Evolutionary conservation across 2,329 filamentous ascomycete genomes (phyloP), one percentile per base, ranked within the genome.

Genomic region (Zymoseptoria brevis): DNA sequence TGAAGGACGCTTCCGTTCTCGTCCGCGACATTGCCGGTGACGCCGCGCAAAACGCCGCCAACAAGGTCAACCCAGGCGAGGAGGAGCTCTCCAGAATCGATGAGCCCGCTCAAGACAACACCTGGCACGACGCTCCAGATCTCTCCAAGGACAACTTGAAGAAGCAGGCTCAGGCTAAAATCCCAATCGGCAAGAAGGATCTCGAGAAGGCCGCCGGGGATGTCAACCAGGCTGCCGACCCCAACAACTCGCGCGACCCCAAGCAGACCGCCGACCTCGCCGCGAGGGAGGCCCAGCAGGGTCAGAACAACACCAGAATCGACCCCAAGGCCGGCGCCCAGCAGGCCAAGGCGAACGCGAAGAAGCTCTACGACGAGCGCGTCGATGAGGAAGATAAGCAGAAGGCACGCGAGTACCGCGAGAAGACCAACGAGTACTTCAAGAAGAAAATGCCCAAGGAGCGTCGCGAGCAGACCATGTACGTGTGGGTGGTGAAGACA

Each of bases 21-120:
- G 74, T 96, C 49, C 89, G 92, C 41, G 93, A 97, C 70, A 94
- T 99, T 71, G 90, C 89, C 60, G 90, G 91, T 56, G 94, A 99
- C 75, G 90, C 89, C 24, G 92, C 94, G 9, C 82, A 83, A 63
- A 93, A 89, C 69, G 87, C 88, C 6, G 90, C 92, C 58, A 79
- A 80, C 68, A 84, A 79, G 67, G 82, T 96, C 55, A 88, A 88
- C 56, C 94, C 94, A 2, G 84, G 83, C 1, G 84, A 95, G 59
- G 89, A 96, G 0, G 79, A 87, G 62, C 81, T 97, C 19, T 72
- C 78, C 8, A 86, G 91, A 68, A 85, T 97, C 35, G 93, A 97
- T 66, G 73, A 79, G n/a, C 85, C 94, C 1, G 94, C 94, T 1
- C 84, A 88, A 19, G 92, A 96, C 69, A 94, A 97, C 75, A 88